These are phyloP conservation scores for Yarrowia sp. DNA, from an alignment of 805 yeast species.

Conservation along the genomic window DNA sequence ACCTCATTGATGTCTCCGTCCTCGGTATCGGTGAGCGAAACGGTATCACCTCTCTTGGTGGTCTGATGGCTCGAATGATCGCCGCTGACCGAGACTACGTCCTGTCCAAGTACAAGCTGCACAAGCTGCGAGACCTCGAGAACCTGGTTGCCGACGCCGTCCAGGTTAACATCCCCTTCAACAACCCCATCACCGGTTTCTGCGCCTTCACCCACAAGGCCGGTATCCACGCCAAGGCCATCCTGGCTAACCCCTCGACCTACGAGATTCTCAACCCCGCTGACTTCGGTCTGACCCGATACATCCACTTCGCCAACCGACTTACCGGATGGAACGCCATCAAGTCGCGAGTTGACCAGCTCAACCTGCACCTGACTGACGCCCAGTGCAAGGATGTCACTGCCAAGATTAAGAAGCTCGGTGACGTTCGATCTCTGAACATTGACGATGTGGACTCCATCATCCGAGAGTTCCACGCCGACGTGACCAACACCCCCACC, in stretches of 20 bases:
- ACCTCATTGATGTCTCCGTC: slow-evolving; percentile 90
- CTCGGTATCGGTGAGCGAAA: slow-evolving; percentile 99
- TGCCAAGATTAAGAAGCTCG: slow-evolving; percentile 87
- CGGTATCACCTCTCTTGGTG: slow-evolving; percentile 97
- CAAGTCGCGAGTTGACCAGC: slow-evolving; percentile 96
- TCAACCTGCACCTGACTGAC: slow-evolving; percentile 86
- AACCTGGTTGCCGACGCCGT: slow-evolving; percentile 96
- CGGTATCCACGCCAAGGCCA: slow-evolving; percentile 98
- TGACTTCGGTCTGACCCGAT: slow-evolving; percentile 94
- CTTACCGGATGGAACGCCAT: slow-evolving; percentile 99
- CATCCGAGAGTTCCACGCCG: slow-evolving; percentile 91
- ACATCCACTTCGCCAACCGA: slow-evolving; percentile 97
- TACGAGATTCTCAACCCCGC: slow-evolving; percentile 94
- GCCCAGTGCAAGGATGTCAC: slow-evolving; percentile 96
- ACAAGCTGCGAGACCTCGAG: slow-evolving; percentile 94
- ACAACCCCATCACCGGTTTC: slow-evolving; percentile 98
- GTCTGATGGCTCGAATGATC: slow-evolving; percentile 98
- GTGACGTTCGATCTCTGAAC: slow-evolving; percentile 91
- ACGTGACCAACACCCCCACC: slow-evolving; percentile 45
- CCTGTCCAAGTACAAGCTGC: slow-evolving; percentile 89
- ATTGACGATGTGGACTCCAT: slow-evolving; percentile 98
- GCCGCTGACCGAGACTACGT: slow-evolving; percentile 98
- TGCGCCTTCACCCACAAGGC: slow-evolving; percentile 99
- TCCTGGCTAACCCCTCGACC: slow-evolving; percentile 97
- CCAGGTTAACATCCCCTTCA: slow-evolving; percentile 95